Base-by-base conservation (phyloP, 345 rosid species). In the Eucalyptus sideroxylon region DNA sequence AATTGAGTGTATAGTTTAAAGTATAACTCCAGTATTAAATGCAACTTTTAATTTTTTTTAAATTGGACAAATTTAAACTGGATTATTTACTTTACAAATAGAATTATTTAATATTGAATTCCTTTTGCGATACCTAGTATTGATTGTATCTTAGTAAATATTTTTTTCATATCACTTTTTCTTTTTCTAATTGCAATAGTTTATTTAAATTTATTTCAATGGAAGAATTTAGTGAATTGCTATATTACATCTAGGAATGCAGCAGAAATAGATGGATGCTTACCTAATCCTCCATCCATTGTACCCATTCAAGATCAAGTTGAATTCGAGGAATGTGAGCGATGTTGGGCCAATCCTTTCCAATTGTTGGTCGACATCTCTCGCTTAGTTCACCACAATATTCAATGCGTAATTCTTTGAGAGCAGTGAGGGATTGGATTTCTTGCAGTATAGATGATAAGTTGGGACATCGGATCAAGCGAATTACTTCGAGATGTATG, bases 341-440 rank as follows among this genome's bases (percentile, higher is more conserved):
- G 5, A 72, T 72, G 12, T 72, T 21, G 16, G 83, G 47, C 45
- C 45, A 72, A 72, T 72, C 82, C 14, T 31, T 6, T 2, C 45
- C 82, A 5, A 6, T 34, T 72, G 26, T 10, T 72, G 82, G 82
- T 72, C 0, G 82, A 37, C 82, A 72, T 37, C 82, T 72, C 45
- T 72, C 1, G 8, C 45, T 72, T 1, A 34, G 45, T 19, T 72
- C 45, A 37, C 27, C 82, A 37, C 45, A 72, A 17, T 10, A 0
- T 0, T 9, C 0, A 21, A 34, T 5, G 2, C 0, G 0, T 34
- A 72, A 72, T 17, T 9, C 4, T 72, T 72, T 34, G 2, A 72
- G 26, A 11, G 8, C 4, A 9, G 2, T 17, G 26, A 72, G 45
- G 26, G 26, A 72, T 6, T 9, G 14, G 14, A 72, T 5, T 5